Base-by-base conservation (phyloP, 116 monocot species). In the Posidonia oceanica region DNA sequence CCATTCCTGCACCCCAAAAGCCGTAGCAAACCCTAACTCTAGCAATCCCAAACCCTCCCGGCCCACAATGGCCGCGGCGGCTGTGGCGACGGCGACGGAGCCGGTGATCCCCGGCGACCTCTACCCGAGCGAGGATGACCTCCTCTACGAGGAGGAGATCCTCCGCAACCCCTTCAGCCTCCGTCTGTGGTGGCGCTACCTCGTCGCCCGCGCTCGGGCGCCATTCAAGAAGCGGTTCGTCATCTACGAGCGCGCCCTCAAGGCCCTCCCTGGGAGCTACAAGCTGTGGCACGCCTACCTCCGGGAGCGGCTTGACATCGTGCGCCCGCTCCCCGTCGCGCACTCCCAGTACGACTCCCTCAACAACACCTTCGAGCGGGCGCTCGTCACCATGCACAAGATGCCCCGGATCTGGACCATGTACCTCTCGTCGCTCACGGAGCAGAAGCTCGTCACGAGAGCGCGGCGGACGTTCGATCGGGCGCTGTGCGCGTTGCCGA, bases 261-360 rank as follows among this genome's bases (percentile, higher is more conserved):
- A 87, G 67, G 92, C 97, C 18, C 85, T 97, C 14, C 96, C 96
- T 0, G 96, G 91, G 0, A 84, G 84, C 71, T 97, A 97, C 82
- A 97, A 97, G 78, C 84, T 97, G 11, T 97, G 92, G 97, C 80
- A 89, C 54, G 92, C 92, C 4, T 97, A 92, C 71, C 84, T 92
- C 53, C 83, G 85, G 22, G 92, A 97, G 80, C 80, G 89, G 3
- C 75, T 92, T 59, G 85, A 89, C 64, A 63, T 83, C 44, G 80
- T 83, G 61, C 89, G 89, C 36, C 73, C 80, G 14, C 80, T 79
- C 69, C 87, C 97, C 11, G 71, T 89, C 69, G 71, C 89, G 13
- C 83, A 92, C 79, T 69, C 78, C 1, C 62, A 56, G 52, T 92
- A 77, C 71, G 40, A 68, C 37, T 82, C 83, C 57, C 87, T 92